These are phyloP conservation scores for Erodium trifolium DNA, from an alignment of 441 rosid genomes.

Conservation along the genomic window DNA sequence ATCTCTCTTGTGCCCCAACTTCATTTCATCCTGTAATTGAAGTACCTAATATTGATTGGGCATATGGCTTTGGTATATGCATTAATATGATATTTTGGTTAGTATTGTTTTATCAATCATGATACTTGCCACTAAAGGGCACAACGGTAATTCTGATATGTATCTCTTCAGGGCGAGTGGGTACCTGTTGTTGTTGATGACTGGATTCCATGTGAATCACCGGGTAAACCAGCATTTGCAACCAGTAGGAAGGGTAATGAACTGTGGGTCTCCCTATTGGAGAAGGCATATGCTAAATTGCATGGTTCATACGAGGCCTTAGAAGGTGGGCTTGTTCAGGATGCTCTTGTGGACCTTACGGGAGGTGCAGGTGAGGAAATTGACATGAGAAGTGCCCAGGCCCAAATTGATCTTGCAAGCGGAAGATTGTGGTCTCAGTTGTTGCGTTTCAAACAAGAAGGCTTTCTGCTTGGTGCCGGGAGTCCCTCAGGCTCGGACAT, in stretches of 20 bases:
- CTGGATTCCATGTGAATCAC: slow-evolving; percentile 99
- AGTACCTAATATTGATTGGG: no score
- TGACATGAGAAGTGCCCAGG: slow-evolving; percentile 98
- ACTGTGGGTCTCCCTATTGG: slow-evolving; percentile 96
- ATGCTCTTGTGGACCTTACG: slow-evolving; percentile 98
- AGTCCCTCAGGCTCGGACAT: slow-evolving; percentile 99
- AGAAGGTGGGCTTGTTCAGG: slow-evolving; percentile 99
- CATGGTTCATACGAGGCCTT: slow-evolving; percentile 99
- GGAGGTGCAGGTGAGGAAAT: slow-evolving; percentile 99
- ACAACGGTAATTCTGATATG: slow-evolving; percentile 1
- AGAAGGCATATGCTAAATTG: slow-evolving; percentile 97
- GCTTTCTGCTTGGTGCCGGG: slow-evolving; percentile 99
- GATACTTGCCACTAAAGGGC: neutral
- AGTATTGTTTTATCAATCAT: no score
- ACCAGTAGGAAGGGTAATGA: slow-evolving; percentile 91
- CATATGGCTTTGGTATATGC: no score
- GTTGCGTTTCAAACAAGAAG: slow-evolving; percentile 95
- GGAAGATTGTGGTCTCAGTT: slow-evolving; percentile 99
- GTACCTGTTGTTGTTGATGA: slow-evolving; percentile 99
- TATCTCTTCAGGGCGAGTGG: slow-evolving; percentile 88
- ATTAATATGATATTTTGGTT: no score
- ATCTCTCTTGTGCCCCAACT: no score
- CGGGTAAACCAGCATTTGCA: slow-evolving; percentile 97
- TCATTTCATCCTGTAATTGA: no score
- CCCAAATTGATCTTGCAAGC: slow-evolving; percentile 99